Conservation (phyloP, 2,329 filamentous ascomycete genomes). For the Ophiostoma sp. region DNA sequence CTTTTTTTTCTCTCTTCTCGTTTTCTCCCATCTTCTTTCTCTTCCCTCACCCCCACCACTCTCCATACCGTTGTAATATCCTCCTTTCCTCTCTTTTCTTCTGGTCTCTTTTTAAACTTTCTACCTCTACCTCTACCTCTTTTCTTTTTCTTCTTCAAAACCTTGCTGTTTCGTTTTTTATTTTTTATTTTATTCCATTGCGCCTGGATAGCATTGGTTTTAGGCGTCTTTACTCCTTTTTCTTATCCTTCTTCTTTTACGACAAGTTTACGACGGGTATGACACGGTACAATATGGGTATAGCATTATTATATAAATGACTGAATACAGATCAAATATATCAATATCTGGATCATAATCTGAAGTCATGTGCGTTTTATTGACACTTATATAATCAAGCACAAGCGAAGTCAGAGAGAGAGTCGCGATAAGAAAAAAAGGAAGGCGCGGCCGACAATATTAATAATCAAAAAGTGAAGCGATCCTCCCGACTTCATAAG, state of each 20-base stretch:
- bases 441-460: background rate
- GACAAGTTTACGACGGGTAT: background rate
- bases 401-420: background rate
- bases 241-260: background rate
- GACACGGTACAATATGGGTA: background rate
- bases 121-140: background rate
- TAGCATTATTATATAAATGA: background rate
- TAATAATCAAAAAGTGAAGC: background rate
- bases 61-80: background rate
- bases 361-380: background rate
- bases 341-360: too few relatives aligned
- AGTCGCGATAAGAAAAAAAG: background rate
- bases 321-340: too few relatives aligned
- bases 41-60: too few relatives aligned
- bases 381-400: background rate
- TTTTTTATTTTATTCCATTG: background rate
- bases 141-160: background rate
- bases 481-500: too few relatives aligned
- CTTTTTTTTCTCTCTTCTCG: background rate
- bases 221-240: background rate
- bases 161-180: background rate
- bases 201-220: background rate
- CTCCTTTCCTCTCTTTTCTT: background rate
- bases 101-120: too few relatives aligned
- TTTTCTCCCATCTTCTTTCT: too few relatives aligned